phyloP scores from a whole-genome alignment of 2,329 filamentous ascomycete genomes.

The Pseudogymnoascus sp. region DNA sequence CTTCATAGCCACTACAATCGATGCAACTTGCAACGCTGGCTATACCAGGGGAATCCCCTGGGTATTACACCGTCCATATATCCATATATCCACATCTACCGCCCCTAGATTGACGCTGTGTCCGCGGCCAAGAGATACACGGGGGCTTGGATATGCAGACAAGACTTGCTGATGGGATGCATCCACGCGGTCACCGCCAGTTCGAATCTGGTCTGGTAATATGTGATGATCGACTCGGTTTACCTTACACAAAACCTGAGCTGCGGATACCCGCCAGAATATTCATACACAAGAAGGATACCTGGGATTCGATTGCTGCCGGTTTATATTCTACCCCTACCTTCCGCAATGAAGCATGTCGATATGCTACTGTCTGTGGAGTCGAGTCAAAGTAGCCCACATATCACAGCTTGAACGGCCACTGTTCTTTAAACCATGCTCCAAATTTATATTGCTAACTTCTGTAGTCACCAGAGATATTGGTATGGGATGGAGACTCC shows the following conservation, averaged over 20 bases:
- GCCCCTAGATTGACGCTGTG: not conserved
- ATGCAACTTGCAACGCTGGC: slow-evolving; percentile 10
- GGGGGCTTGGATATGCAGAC: not conserved
- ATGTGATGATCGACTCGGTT: not conserved
- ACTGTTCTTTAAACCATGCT: not conserved
- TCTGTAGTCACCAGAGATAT: not conserved
- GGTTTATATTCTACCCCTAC: not conserved
- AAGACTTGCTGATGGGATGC: not conserved
- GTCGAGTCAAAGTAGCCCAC: not conserved
- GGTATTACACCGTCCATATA: slow-evolving; percentile 10
- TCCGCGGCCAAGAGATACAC: not conserved
- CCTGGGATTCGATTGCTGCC: not conserved
- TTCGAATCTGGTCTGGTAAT: not conserved
- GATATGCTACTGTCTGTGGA: not conserved
- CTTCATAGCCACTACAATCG: not conserved
- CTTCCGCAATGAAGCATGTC: not conserved
- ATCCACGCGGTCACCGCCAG: not conserved
- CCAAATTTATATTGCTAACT: not conserved
- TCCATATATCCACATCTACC: slow-evolving; percentile 8
- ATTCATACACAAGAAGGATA: not conserved
- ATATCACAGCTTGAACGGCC: not conserved
- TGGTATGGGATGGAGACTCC: not conserved
- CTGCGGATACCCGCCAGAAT: not conserved
- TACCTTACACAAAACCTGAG: not conserved
- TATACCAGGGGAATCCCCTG: not conserved